A percentile compares a stretch with the other conserved stretches of the same genome.
Evolutionary conservation across 345 rosid species (phyloP).

Genomic region (Lepidium aucheri): DNA sequence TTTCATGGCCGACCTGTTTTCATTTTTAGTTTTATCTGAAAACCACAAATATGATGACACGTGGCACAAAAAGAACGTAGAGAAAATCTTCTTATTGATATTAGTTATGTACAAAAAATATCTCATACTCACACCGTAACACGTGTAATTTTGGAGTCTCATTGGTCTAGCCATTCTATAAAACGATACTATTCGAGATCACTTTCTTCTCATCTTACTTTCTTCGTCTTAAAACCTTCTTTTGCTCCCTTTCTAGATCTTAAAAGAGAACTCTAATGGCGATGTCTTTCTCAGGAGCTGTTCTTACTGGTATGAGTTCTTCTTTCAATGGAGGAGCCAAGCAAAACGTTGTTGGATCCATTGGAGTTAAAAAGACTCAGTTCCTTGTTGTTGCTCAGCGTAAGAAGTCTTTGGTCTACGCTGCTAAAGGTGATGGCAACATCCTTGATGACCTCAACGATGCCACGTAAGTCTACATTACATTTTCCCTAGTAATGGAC

Average conservation of each 20-base stretch:
- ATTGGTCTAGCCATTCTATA: conserved; percentile 6
- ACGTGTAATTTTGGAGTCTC: conserved; percentile 8
- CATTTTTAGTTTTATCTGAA: not conserved
- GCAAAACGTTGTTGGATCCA: not conserved
- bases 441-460: conserved; percentile 17
- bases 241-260: not conserved
- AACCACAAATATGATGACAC: not conserved
- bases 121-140: not conserved
- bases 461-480: conserved; percentile 1
- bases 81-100: not conserved
- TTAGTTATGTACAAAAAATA: not conserved
- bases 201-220: not conserved
- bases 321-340: conserved; percentile 13
- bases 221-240: not conserved
- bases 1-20: conserved; percentile 15
- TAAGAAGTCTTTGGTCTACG: conserved; percentile 18
- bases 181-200: not conserved
- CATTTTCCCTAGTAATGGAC: not conserved
- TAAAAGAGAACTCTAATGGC: not conserved
- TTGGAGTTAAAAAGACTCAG: not conserved
- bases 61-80: not conserved
- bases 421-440: conserved; percentile 16
- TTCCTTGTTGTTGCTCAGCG: conserved; percentile 2
- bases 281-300: conserved; percentile 19
- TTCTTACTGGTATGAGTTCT: conserved; percentile 10